Percentiles rank a stretch among this genome's conserved stretches.
Conservation (phyloP, 1,284 basidiomycete species). For the Ganoderma resinaceum region DNA sequence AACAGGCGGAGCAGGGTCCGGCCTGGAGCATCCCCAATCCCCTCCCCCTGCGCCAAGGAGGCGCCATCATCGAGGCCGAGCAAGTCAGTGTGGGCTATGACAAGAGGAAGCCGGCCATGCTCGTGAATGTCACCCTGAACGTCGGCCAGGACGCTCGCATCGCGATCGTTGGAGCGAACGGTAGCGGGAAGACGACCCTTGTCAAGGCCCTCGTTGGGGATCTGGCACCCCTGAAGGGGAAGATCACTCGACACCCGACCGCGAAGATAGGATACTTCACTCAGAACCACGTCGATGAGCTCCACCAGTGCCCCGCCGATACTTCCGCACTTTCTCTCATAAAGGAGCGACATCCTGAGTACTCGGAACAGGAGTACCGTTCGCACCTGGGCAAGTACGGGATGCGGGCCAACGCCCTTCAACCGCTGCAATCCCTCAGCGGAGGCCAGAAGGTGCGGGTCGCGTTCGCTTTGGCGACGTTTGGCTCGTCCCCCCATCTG, state of each 20-base stretch:
- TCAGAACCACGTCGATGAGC: conserved; percentile 63
- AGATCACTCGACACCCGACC: conserved; percentile 62
- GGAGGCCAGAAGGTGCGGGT: conserved; percentile 67
- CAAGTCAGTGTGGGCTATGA: conserved; percentile 54
- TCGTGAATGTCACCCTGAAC: conserved; percentile 63
- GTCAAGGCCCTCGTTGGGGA: conserved; percentile 63
- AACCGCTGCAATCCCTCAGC: conserved; percentile 52
- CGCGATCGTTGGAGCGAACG: conserved; percentile 64
- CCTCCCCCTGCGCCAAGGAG: conserved; percentile 55
- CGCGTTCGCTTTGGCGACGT: conserved; percentile 55
- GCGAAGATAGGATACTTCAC: conserved; percentile 65
- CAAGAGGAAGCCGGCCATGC: conserved; percentile 42
- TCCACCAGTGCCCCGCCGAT: conserved; percentile 39
- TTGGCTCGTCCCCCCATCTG: conserved; percentile 81
- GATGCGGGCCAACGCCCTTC: conserved; percentile 52
- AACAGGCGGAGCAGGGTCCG: conserved; percentile 54
- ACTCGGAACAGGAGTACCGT: conserved; percentile 44
- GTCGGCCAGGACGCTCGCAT: conserved; percentile 62
- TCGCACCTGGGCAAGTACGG: conserved; percentile 58
- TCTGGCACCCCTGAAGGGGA: conserved; percentile 58
- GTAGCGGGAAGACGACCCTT: conserved; percentile 68
- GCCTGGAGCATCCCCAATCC: conserved; percentile 57
- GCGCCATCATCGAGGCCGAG: conserved; percentile 59
- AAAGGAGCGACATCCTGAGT: conserved; percentile 39
- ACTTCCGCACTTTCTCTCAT: conserved; percentile 52